These are phyloP conservation scores for Hypoxylon sp. DNA, from an alignment of 2,329 filamentous ascomycete genomes.

Conservation along the genomic window DNA sequence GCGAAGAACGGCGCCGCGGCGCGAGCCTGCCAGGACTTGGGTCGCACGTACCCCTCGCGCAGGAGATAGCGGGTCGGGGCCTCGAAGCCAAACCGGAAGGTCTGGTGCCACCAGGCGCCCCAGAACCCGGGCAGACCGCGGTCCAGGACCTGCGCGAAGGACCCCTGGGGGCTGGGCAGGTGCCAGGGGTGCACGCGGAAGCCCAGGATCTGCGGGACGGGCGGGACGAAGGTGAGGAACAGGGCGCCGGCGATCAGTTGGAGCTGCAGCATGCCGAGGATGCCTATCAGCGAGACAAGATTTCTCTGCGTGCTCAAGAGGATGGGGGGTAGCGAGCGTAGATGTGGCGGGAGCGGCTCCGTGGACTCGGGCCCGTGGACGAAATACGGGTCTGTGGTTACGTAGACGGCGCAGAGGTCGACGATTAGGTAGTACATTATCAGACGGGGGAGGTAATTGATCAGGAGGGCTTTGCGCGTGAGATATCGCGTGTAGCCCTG, in stretches of 20 bases:
- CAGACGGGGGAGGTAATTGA: conserved; percentile 56
- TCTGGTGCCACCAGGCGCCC: conserved; percentile 91
- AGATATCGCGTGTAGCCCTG: conserved; percentile 57
- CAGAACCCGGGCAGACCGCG: conserved; percentile 82
- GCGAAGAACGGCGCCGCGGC: conserved; percentile 56
- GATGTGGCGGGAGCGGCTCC: conserved; percentile 54
- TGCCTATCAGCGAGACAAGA: conserved; percentile 60
- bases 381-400: conserved; percentile 84
- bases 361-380: conserved; percentile 57
- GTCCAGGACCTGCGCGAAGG: conserved; percentile 64
- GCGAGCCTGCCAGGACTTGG: conserved; percentile 45
- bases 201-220: conserved; percentile 57
- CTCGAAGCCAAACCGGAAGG: conserved; percentile 78
- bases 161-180: conserved; percentile 65
- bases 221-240: conserved; percentile 52
- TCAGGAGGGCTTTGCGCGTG: conserved; percentile 56
- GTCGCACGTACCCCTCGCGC: conserved; percentile 50
- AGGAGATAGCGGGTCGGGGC: conserved; percentile 63
- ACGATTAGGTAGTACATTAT: conserved; percentile 68
- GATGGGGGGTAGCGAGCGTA: conserved; percentile 53
- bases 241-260: conserved; percentile 69
- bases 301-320: conserved; percentile 65
- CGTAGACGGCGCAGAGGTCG: conserved; percentile 73
- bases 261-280: conserved; percentile 68
- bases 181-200: conserved; percentile 60